These are phyloP conservation scores for Colletotrichum abscissum DNA, from an alignment of 2,329 filamentous ascomycete species.

Conservation along the genomic window DNA sequence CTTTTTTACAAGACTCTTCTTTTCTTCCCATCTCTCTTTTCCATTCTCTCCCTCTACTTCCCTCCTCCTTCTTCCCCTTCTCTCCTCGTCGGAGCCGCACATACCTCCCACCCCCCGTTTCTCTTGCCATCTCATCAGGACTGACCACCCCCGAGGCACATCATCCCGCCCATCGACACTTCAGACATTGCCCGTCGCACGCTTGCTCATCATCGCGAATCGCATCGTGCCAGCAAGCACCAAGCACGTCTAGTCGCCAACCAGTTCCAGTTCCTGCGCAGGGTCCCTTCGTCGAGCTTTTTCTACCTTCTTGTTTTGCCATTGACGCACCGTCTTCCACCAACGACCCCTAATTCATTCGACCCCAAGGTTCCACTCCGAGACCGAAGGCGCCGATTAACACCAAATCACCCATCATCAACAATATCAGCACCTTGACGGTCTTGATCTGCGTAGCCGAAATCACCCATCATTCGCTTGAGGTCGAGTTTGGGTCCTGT, in stretches of 20 bases:
- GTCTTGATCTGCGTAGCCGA: constrained; percentile 47
- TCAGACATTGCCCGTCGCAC: constrained; percentile 45
- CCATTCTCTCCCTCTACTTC: constrained; percentile 42
- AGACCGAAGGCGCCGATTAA: constrained; percentile 15
- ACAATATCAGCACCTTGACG: constrained; percentile 53
- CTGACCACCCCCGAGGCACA: constrained; percentile 42
- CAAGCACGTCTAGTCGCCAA: constrained; percentile 43
- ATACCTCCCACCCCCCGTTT: constrained; percentile 37
- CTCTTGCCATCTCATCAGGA: constrained; percentile 36
- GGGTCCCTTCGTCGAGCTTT: constrained; percentile 37
- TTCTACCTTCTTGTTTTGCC: constrained; percentile 42
- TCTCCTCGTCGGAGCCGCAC: constrained; percentile 40
- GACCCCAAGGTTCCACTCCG: constrained; percentile 45
- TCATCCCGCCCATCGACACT: constrained; percentile 37
- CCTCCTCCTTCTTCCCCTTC: constrained; percentile 43
- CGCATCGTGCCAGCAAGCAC: constrained; percentile 4
- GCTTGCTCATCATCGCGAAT: constrained; percentile 39
- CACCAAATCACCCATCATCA: not conserved
- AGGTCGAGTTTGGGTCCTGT: constrained; percentile 54
- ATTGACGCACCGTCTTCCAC: constrained; percentile 44
- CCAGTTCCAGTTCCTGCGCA: constrained; percentile 43
- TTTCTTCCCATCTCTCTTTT: constrained; percentile 50
- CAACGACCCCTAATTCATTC: constrained; percentile 55
- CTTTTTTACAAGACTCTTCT: constrained; percentile 52
- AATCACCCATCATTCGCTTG: constrained; percentile 55